These are phyloP conservation scores for Candolleomyces eurysporus DNA, from an alignment of 768 basidiomycete species.

Conservation along the genomic window DNA sequence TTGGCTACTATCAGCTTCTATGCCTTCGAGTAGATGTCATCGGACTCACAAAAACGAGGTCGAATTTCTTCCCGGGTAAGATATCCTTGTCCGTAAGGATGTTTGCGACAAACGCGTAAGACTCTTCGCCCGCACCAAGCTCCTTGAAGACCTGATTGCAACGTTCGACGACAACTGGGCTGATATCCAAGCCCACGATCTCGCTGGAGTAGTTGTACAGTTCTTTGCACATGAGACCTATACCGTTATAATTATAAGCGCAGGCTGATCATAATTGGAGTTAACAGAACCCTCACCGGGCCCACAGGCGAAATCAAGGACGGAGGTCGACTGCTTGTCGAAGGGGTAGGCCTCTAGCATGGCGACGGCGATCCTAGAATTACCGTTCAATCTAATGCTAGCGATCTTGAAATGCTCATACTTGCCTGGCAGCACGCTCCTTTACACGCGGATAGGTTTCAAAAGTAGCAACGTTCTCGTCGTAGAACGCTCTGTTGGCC, in stretches of 20 bases:
- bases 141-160: conserved; percentile 49
- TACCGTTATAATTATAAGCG: no score
- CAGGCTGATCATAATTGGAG: not conserved
- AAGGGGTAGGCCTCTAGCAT: conserved; percentile 41
- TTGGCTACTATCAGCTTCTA: no score
- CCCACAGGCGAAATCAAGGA: conserved; percentile 73
- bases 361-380: conserved; percentile 25
- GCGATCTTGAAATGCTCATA: not conserved
- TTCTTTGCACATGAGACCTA: conserved; percentile 59
- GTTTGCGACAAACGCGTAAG: conserved; percentile 51
- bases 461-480: conserved; percentile 1
- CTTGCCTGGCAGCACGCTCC: conserved; percentile 15
- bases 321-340: conserved; percentile 46
- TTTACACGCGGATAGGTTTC: conserved; percentile 11
- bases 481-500: conserved; percentile 12
- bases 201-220: conserved; percentile 53
- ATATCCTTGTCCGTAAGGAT: conserved; percentile 34
- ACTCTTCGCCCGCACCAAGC: conserved; percentile 60
- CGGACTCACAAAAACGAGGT: conserved; percentile 56
- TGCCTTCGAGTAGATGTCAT: not conserved
- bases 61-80: conserved; percentile 51
- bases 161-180: conserved; percentile 57
- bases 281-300: conserved; percentile 40
- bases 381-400: not conserved
- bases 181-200: conserved; percentile 70